phyloP scores from a whole-genome alignment of 2,329 filamentous ascomycete genomes.

The Colletotrichum paranaense region DNA sequence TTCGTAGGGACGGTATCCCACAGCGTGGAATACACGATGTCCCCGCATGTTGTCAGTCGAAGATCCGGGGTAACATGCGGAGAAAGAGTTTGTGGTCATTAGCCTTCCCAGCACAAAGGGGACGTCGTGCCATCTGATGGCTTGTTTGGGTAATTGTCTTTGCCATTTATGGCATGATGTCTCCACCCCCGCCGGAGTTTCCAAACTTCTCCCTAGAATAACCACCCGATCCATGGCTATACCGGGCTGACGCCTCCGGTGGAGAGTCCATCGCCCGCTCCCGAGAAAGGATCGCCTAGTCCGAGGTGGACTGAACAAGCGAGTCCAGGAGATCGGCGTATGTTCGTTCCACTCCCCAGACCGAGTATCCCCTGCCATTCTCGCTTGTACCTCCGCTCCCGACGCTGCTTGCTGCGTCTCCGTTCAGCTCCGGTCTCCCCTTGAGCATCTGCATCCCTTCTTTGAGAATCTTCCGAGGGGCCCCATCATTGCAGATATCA shows the following conservation, averaged over 20 bases:
- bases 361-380: background rate
- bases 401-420: background rate
- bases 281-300: background rate
- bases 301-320: background rate
- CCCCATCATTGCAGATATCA: constrained; percentile 50
- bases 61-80: background rate
- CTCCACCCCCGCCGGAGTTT: constrained; percentile 9
- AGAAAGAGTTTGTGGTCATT: background rate
- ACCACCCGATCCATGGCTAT: background rate
- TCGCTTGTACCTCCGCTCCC: background rate
- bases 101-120: background rate
- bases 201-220: background rate
- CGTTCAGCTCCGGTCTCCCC: background rate
- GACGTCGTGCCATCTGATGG: background rate
- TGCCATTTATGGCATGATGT: background rate
- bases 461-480: constrained; percentile 36
- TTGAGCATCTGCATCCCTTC: constrained; percentile 34
- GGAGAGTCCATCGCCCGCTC: background rate
- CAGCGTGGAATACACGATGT: too few species aligned
- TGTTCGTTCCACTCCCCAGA: constrained; percentile 1
- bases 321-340: constrained; percentile 9
- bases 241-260: background rate
- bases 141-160: background rate
- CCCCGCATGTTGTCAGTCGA: background rate
- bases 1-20: background rate